Evolutionary conservation across 2,329 filamentous ascomycete species (phyloP), one percentile per base, ranked within the genome.

Genomic region (Fusarium succisae): DNA sequence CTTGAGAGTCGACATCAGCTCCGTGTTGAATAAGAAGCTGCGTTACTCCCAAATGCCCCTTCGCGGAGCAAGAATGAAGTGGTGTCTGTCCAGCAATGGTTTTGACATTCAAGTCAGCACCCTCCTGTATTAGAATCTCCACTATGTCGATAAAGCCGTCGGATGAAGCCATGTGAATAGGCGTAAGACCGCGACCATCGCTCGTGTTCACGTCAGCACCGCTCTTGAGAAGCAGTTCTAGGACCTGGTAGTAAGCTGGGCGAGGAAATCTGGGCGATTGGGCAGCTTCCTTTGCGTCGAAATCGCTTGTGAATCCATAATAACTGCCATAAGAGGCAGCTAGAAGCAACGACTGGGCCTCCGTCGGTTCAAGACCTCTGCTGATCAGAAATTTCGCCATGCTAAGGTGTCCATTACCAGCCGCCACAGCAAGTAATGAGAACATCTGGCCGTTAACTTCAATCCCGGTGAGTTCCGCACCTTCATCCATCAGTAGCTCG

Each of bases 381-480:
- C 1, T 24, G 4, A 51, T 14, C 5, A 61, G 30, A 13, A 8
- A 0, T 3, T 20, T 30, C 8, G 6, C 20, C 0, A 8, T 2
- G 5, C 30, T 38, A 0, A 1, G 1, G 3, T 24, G 3, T 2
- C 59, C 50, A 0, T 5, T 2, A 11, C 38, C 32, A 12, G 38
- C 50, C 0, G 59, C 59, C 2, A 22, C 4, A 20, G 15, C 3
- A 11, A 62, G 8, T 20, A 18, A 8, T 18, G 59, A 28, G n/a
- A 20, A 32, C 0, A 9, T 4, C 0, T 3, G 47, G 8, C 7
- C 26, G 0, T 3, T 0, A 1, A 12, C 0, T 6, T 8, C 1
- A 12, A 17, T 1, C 0, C 1, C 15, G 13, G 0, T 10, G 7
- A 17, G 14, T 24, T 32, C 12, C 5, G 38, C 50, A 0, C 38